Percentiles rank a stretch among this genome's conserved stretches.
Evolutionary conservation across 1,284 basidiomycete genomes (phyloP).

Genomic region (Termitomyces sp.): DNA sequence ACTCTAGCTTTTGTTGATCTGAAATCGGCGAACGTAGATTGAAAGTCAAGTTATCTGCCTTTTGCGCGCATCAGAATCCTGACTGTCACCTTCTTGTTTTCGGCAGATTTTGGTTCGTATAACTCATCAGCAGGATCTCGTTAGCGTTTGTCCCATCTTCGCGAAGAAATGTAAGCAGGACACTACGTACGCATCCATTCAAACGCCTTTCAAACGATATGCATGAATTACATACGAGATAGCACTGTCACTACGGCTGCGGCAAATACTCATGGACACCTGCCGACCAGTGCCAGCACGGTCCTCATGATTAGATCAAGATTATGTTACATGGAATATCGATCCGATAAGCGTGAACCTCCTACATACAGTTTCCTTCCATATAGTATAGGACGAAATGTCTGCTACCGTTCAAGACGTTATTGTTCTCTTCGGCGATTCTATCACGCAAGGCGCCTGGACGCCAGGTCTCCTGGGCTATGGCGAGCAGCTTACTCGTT

Average conservation of each 20-base stretch:
- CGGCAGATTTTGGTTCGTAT: background rate
- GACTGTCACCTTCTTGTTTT: too few species aligned
- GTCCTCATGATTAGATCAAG: constrained; percentile 1
- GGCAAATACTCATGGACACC: background rate
- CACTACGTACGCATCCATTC: background rate
- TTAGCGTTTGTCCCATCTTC: too few species aligned
- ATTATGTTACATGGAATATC: too few species aligned
- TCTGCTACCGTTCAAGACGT: constrained; percentile 53
- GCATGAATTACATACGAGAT: background rate
- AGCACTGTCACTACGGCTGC: background rate
- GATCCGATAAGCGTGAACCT: background rate
- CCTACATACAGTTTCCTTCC: background rate
- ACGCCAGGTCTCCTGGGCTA: constrained; percentile 47
- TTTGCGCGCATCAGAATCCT: too few species aligned
- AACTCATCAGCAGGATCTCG: background rate
- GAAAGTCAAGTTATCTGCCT: background rate
- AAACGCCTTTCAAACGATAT: background rate
- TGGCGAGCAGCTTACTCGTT: constrained; percentile 59
- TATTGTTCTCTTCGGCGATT: constrained; percentile 75
- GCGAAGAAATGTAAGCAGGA: too few species aligned
- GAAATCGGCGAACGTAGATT: too few species aligned
- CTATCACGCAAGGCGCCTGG: constrained; percentile 66
- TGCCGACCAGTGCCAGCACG: too few species aligned
- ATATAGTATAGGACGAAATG: constrained; percentile 40
- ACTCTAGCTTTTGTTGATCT: background rate